Evolutionary conservation across 2,329 filamentous ascomycete species (phyloP), one percentile per base, ranked within the genome.

Genomic region (Sclerotinia trifoliorum): DNA sequence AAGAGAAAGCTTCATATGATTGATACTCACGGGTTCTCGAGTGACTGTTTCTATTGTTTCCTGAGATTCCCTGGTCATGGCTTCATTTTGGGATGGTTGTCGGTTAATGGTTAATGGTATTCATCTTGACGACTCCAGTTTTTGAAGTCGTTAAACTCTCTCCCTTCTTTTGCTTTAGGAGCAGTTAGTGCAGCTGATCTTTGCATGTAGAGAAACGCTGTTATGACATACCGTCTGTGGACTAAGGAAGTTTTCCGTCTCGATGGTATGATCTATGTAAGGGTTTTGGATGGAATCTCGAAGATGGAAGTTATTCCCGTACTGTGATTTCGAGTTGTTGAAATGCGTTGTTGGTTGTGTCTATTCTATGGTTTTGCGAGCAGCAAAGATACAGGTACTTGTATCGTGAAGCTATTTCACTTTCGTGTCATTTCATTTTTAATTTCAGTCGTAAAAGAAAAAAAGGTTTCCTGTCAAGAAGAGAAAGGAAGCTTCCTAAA

Each of bases 271-370:
- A 1, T 5, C 29, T 46, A 26, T 29, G 5, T 52, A 15, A 46
- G 19, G 4, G 6, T 0, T n/a, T 3, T n/a, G 2, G 8, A 21
- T 8, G 11, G 5, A 11, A 5, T 13, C 0, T 46, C 19, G 8
- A 19, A 46, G 24, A 0, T 7, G 2, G 29, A 26, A 11, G 17
- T 46, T 17, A 1, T 60, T 7, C 2, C 42, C 7, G 17, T 15
- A 15, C 13, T 19, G 17, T 32, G 11, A 0, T 60, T 48, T 32
- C 10, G 26, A 48, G 26, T 48, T 48, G 19, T 15, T 32, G 19
- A 32, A 56, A 39, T 32, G 54, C 21, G 5, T 24, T 24, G 0
- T 42, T 10, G 3, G 24, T 3, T 29, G 29, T 29, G 29, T 29
- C 29, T 29, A 29, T 29, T 21, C 21, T 5, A 24, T 42, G 0